These are phyloP conservation scores for Penicillium hordei DNA, from an alignment of 2,329 filamentous ascomycete genomes.

Conservation along the genomic window DNA sequence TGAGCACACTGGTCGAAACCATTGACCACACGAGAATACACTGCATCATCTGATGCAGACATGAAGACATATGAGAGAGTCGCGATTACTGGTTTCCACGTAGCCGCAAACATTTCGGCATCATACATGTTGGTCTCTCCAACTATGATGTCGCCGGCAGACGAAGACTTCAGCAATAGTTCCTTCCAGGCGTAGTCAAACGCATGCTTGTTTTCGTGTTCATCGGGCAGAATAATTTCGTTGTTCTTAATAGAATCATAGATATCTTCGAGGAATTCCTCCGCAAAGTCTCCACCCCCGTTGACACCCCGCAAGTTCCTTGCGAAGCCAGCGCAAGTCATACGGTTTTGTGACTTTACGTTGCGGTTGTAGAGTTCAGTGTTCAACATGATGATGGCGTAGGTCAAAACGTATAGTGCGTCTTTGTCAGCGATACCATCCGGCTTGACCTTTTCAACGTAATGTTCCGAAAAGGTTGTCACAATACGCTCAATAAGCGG, in stretches of 20 bases:
- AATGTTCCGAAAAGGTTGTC: slow-evolving; percentile 81
- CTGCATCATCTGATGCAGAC: slow-evolving; percentile 94
- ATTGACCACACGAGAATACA: slow-evolving; percentile 88
- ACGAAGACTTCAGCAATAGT: slow-evolving; percentile 78
- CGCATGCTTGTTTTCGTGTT: slow-evolving; percentile 93
- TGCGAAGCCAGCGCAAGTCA: slow-evolving; percentile 79
- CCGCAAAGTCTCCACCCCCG: slow-evolving; percentile 76
- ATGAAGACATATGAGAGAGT: slow-evolving; percentile 98
- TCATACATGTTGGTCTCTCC: slow-evolving; percentile 95
- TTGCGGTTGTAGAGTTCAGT: slow-evolving; percentile 97
- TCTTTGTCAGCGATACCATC: slow-evolving; percentile 81
- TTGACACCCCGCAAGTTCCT: slow-evolving; percentile 91
- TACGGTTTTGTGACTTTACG: slow-evolving; percentile 70
- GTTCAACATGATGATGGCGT: slow-evolving; percentile 96
- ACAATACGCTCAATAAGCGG: slow-evolving; percentile 91
- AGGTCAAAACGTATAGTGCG: slow-evolving; percentile 84
- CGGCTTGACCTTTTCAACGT: slow-evolving; percentile 67
- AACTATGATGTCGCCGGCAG: slow-evolving; percentile 69
- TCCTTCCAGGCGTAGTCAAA: slow-evolving; percentile 99
- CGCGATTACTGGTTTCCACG: slow-evolving; percentile 91
- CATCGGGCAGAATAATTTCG: slow-evolving; percentile 95
- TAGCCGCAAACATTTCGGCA: slow-evolving; percentile 94
- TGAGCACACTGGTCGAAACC: slow-evolving; percentile 96
- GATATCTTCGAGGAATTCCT: slow-evolving; percentile 79
- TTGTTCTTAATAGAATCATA: slow-evolving; percentile 88